These are phyloP conservation scores for Medicago arabica DNA, from an alignment of 306 rosid species.

Conservation along the genomic window DNA sequence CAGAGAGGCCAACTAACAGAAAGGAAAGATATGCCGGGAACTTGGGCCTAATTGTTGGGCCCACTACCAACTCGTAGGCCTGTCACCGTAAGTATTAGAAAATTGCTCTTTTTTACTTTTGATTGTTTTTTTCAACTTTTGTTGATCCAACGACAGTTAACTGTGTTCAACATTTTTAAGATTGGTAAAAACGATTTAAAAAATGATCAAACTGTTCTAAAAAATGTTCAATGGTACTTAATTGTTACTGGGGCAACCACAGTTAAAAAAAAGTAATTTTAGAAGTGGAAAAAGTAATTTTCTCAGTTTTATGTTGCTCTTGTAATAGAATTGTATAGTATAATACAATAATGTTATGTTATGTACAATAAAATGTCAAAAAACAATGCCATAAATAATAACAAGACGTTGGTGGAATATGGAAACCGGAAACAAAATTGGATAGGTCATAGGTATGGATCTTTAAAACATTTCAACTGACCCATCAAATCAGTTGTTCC, in stretches of 20 bases:
- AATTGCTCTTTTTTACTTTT: no score
- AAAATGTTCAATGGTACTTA: no score
- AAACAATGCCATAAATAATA: slow-evolving; percentile 4
- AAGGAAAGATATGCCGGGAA: not conserved
- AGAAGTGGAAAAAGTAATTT: no score
- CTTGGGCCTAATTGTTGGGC: slow-evolving; percentile 46
- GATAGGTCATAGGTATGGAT: not conserved
- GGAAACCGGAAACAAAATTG: slow-evolving; percentile 32
- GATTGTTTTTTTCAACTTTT: no score
- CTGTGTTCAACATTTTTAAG: no score
- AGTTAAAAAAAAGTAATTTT: no score
- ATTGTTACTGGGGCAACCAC: no score
- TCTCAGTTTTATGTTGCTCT: not conserved
- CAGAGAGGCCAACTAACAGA: not conserved
- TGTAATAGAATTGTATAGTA: not conserved
- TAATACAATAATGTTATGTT: not conserved
- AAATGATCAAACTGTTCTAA: no score
- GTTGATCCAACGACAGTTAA: no score
- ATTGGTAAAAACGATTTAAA: no score
- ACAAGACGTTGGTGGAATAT: slow-evolving; percentile 14
- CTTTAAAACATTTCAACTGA: slow-evolving; percentile 23
- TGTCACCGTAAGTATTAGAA: not conserved
- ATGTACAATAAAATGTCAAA: not conserved
- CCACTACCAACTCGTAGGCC: slow-evolving; percentile 30
- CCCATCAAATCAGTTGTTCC: slow-evolving; percentile 32